Percentiles rank a stretch among this genome's conserved stretches.
These are phyloP conservation scores for Erysimum cheiri DNA, from an alignment of 441 rosid genomes.

Conservation along the genomic window DNA sequence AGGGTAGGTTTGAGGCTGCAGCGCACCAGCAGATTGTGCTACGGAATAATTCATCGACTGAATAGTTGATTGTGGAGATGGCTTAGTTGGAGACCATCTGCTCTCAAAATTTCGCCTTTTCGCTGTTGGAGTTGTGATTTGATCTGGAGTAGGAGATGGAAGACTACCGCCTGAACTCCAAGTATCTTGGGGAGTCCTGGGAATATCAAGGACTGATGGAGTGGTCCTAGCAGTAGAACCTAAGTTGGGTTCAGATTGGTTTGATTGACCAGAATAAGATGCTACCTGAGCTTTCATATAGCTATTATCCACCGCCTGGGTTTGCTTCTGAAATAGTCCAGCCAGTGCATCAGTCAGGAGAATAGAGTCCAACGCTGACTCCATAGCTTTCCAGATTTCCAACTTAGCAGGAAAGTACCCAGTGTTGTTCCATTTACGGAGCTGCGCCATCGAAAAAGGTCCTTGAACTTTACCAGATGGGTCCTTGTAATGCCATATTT, in stretches of 20 bases:
- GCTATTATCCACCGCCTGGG: conserved; percentile 48
- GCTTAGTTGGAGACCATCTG: conserved; percentile 70
- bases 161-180: conserved; percentile 74
- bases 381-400: conserved; percentile 76
- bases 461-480: conserved; percentile 95
- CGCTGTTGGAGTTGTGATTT: conserved; percentile 46
- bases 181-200: conserved; percentile 56
- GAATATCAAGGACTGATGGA: conserved; percentile 59
- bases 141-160: conserved; percentile 92
- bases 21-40: conserved; percentile 43
- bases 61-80: conserved; percentile 49
- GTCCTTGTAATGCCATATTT: conserved; percentile 90
- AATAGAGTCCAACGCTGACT: conserved; percentile 71
- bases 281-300: conserved; percentile 50
- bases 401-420: conserved; percentile 89
- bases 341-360: conserved; percentile 77
- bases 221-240: conserved; percentile 46
- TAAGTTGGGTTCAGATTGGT: conserved; percentile 47
- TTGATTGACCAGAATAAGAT: conserved; percentile 40
- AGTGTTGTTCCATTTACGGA: conserved; percentile 91
- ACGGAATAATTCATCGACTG: conserved; percentile 41
- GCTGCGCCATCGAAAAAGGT: conserved; percentile 88
- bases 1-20: conserved; percentile 44
- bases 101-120: conserved; percentile 59
- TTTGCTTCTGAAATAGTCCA: conserved; percentile 67